A percentile compares a stretch with the other conserved stretches of the same genome.
phyloP scores from a whole-genome alignment of 257 asterid genomes.

The Solanum sitiens region DNA sequence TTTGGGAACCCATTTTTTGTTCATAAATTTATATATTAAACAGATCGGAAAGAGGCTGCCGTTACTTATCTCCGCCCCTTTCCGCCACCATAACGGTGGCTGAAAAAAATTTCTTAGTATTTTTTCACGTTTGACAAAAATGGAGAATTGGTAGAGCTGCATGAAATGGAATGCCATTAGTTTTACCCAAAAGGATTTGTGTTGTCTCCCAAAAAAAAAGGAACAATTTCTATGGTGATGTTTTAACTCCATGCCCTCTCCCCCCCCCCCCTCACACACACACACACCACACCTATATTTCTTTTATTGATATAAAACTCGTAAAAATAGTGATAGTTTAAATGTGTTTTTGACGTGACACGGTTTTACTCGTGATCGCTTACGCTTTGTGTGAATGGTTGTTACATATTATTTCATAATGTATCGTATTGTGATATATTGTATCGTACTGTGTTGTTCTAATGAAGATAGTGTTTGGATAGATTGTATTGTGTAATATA shows the following conservation, averaged over 20 bases:
- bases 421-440: too few relatives aligned
- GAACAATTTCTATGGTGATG: not conserved
- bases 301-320: not conserved
- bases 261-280: too few relatives aligned
- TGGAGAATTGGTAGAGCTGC: not conserved
- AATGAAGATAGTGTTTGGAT: not conserved
- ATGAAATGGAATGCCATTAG: not conserved
- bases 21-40: not conserved
- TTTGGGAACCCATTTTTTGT: not conserved
- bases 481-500: too few relatives aligned
- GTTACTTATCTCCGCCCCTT: not conserved
- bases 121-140: not conserved
- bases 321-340: not conserved
- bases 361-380: not conserved
- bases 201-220: not conserved
- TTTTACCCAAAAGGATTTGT: not conserved
- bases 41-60: not conserved
- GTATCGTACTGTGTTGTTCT: not conserved
- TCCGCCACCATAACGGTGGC: not conserved
- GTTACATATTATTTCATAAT: too few relatives aligned
- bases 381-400: not conserved
- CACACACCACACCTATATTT: too few relatives aligned
- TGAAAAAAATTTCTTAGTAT: not conserved
- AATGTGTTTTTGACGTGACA: not conserved
- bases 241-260: not conserved